Evolutionary conservation across 2,329 filamentous ascomycete genomes (phyloP).

Genomic region (Mollisia scopiformis): DNA sequence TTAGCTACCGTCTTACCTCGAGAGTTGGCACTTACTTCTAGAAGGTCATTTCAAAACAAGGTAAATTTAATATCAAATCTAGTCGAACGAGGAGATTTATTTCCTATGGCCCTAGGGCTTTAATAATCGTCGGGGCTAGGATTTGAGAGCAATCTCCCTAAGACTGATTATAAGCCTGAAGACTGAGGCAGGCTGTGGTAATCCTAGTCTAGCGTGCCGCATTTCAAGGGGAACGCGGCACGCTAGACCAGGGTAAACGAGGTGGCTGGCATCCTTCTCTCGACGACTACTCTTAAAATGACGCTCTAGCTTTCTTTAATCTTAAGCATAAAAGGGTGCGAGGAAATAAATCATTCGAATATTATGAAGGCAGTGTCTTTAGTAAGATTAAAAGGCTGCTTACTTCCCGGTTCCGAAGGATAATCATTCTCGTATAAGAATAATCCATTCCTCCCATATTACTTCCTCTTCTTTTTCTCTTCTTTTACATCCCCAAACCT

Average conservation of each 20-base stretch:
- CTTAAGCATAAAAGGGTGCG: not conserved
- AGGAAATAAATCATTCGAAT: not conserved
- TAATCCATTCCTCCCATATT: not conserved
- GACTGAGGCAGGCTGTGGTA: too few species aligned
- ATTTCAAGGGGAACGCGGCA: not conserved
- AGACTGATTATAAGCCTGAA: too few species aligned
- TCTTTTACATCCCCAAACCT: not conserved
- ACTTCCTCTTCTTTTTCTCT: not conserved
- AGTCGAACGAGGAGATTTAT: not conserved
- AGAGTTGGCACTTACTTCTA: not conserved
- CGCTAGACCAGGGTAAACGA: not conserved
- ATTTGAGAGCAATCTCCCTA: too few species aligned
- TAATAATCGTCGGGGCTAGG: not conserved
- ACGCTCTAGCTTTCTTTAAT: not conserved
- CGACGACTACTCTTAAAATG: not conserved
- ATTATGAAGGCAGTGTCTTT: not conserved
- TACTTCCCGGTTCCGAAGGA: not conserved
- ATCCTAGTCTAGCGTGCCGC: too few species aligned
- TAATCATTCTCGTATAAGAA: not conserved
- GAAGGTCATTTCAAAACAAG: not conserved
- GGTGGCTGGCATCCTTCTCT: too few species aligned
- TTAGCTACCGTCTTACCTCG: not conserved
- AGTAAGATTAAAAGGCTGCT: not conserved
- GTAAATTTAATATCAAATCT: not conserved
- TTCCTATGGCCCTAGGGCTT: not conserved